These are phyloP conservation scores for Juncus inflexus DNA, from an alignment of 176 grass and related monocot genomes.

Conservation along the genomic window DNA sequence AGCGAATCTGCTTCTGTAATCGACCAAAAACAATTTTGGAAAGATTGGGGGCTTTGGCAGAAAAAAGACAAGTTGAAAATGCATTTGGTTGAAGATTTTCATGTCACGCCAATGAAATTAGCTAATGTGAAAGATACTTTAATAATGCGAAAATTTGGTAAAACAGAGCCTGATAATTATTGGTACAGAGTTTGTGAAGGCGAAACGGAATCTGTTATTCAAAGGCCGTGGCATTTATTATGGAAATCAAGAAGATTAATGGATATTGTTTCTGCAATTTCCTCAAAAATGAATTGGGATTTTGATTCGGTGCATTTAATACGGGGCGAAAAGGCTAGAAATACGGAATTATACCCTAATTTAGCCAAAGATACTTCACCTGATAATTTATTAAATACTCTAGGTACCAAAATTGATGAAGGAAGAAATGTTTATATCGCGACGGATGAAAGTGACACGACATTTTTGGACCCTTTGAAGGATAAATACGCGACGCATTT, in stretches of 20 bases:
- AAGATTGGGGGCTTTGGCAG: conserved; percentile 67
- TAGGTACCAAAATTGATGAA: conserved; percentile 70
- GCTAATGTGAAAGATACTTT: conserved; percentile 54
- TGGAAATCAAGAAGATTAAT: conserved; percentile 88
- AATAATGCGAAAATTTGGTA: conserved; percentile 87
- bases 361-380: conserved; percentile 69
- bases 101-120: conserved; percentile 77
- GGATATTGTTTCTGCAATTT: conserved; percentile 81
- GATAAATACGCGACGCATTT: conserved; percentile 56
- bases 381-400: conserved; percentile 45
- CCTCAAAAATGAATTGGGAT: conserved; percentile 83
- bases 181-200: conserved; percentile 92
- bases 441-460: conserved; percentile 64
- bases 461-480: conserved; percentile 71
- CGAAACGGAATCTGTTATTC: conserved; percentile 68
- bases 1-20: conserved; percentile 69
- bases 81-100: conserved; percentile 70
- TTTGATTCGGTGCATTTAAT: conserved; percentile 71
- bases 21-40: conserved; percentile 76
- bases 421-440: conserved; percentile 74
- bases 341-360: conserved; percentile 72
- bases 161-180: conserved; percentile 69
- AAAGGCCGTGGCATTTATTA: conserved; percentile 79
- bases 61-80: conserved; percentile 60
- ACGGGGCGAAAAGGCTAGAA: conserved; percentile 79